phyloP scores from a whole-genome alignment of 805 yeast species.

The Kodamaea lidongshanica region DNA sequence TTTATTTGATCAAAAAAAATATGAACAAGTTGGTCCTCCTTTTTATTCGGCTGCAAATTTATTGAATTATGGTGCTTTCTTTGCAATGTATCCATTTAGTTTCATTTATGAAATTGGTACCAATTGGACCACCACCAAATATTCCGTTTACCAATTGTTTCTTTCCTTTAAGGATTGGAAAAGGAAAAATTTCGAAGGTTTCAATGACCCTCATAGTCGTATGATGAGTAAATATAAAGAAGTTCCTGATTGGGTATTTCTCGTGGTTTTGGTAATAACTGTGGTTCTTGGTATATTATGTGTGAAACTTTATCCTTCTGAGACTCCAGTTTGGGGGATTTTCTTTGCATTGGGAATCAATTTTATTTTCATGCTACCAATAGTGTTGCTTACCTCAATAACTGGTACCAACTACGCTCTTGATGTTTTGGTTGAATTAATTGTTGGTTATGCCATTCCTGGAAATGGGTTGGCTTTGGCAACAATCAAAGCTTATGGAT shows the following conservation, averaged over 20 bases:
- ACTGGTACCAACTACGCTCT: constrained; percentile 46
- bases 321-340: constrained; percentile 58
- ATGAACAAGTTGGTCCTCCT: constrained; percentile 15
- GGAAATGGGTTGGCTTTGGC: constrained; percentile 51
- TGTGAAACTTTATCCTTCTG: constrained; percentile 28
- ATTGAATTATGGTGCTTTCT: constrained; percentile 13
- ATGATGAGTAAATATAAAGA: constrained; percentile 22
- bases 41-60: constrained; percentile 15
- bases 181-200: constrained; percentile 14
- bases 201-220: constrained; percentile 18
- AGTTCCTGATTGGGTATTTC: constrained; percentile 20
- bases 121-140: constrained; percentile 5
- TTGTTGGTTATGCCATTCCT: constrained; percentile 51
- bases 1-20: constrained; percentile 12
- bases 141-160: constrained; percentile 3
- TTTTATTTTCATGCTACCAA: constrained; percentile 45
- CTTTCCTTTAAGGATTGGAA: constrained; percentile 6
- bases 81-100: constrained; percentile 20
- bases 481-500: constrained; percentile 39
- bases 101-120: constrained; percentile 9
- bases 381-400: constrained; percentile 42
- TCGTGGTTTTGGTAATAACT: constrained; percentile 15
- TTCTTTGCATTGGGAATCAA: constrained; percentile 49
- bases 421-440: constrained; percentile 50
- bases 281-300: constrained; percentile 22